phyloP scores from a whole-genome alignment of 345 rosid genomes.

The Dovyalis caffra region DNA sequence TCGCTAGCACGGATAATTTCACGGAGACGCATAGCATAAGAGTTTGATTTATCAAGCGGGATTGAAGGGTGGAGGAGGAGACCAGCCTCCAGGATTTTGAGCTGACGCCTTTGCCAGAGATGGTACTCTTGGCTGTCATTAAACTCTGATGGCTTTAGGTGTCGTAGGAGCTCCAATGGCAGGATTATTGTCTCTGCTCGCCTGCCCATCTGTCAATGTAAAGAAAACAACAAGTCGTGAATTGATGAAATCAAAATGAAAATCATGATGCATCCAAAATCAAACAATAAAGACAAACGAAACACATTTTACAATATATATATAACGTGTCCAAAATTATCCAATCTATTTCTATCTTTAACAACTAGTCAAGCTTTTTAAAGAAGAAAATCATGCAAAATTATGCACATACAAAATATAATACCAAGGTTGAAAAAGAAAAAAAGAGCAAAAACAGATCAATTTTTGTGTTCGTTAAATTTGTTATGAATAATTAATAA shows the following conservation, averaged over 20 bases:
- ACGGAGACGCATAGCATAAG: constrained; percentile 51
- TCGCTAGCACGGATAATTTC: constrained; percentile 54
- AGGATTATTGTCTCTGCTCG: constrained; percentile 82
- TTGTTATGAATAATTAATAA: neutral
- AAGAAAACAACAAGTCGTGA: neutral
- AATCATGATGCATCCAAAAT: neutral
- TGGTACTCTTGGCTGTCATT: constrained; percentile 68
- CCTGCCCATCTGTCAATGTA: constrained; percentile 56
- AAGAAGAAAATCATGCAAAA: no score
- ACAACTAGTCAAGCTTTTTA: no score
- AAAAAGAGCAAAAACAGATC: neutral
- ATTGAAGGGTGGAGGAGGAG: constrained; percentile 70
- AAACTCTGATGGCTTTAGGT: constrained; percentile 75
- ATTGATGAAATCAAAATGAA: neutral
- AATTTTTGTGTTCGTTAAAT: neutral
- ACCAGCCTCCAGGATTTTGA: constrained; percentile 72
- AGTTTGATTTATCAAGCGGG: constrained; percentile 60
- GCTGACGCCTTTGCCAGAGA: constrained; percentile 79
- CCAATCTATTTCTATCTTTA: no score
- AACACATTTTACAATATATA: no score
- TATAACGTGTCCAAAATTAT: no score
- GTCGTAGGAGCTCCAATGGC: constrained; percentile 87
- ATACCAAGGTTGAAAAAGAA: neutral
- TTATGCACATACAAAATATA: neutral
- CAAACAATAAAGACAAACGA: neutral